Percentiles rank a stretch among this genome's conserved stretches.
Evolutionary conservation across 176 grass and related monocot species (phyloP).

Genomic region (Juncus inflexus): DNA sequence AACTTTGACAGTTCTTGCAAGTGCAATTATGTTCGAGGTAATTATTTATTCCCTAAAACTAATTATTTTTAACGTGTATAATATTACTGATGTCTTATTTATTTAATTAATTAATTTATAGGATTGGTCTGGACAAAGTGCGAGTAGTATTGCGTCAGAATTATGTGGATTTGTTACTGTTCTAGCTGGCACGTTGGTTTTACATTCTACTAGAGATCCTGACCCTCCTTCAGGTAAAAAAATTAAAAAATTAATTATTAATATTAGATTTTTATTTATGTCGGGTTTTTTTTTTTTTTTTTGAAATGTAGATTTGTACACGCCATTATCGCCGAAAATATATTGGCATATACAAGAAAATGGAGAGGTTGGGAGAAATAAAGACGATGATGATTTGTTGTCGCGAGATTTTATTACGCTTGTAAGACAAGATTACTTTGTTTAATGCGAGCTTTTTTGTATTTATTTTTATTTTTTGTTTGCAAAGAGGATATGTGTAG

Average conservation of each 20-base stretch:
- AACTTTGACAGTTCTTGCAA: constrained; percentile 91
- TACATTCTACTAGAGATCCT: constrained; percentile 84
- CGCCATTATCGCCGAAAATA: constrained; percentile 73
- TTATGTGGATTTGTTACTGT: constrained; percentile 92
- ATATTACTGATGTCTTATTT: no score
- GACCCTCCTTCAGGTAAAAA: constrained; percentile 69
- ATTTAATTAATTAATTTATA: constrained; percentile 14
- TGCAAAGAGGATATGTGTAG: constrained; percentile 7
- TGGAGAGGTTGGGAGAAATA: constrained; percentile 52
- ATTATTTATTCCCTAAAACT: neutral
- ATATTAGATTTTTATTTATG: constrained; percentile 5
- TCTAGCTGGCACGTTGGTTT: constrained; percentile 74
- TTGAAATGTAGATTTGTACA: constrained; percentile 50
- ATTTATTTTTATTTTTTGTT: constrained; percentile 9
- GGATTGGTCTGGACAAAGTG: constrained; percentile 98
- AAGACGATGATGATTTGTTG: constrained; percentile 61
- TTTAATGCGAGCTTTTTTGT: constrained; percentile 33
- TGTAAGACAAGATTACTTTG: constrained; percentile 80
- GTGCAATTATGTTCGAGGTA: constrained; percentile 99
- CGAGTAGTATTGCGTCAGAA: constrained; percentile 77
- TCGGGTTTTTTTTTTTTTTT: constrained; percentile 9
- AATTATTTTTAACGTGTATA: neutral
- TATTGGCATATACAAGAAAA: constrained; percentile 96
- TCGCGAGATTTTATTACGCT: constrained; percentile 62
- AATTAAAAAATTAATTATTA: neutral